Base-by-base conservation (phyloP, 176 grass and related monocot species). In the Dactylis glomerata region DNA sequence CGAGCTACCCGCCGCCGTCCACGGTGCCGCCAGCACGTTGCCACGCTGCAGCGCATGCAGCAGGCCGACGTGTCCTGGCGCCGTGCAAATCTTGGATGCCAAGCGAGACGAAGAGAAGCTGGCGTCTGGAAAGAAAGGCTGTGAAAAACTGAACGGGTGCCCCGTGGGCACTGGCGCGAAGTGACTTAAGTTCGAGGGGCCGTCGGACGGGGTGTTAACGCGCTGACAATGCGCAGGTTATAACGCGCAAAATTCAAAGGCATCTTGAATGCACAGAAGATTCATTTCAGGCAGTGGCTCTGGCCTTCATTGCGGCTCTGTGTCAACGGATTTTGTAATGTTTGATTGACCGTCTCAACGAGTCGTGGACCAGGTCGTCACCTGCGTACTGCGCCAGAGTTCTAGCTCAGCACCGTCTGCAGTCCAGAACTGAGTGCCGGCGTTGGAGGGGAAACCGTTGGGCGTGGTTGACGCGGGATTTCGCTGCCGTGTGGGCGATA, bases 241-340 rank as follows among this genome's bases (percentile, higher is more conserved):
- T 61, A 61, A 3, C 23, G 23, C 57, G 24, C 10, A 61, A 23
- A 61, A 28, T 23, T 61, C 66, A 10, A 16, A 66, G 63, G 2
- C 63, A 22, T 68, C 32, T 38, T 68, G 33, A 68, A 68, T 68
- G 33, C 32, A 37, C 65, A 10, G 0, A 12, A n/a, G 65, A 38
- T 68, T n/a, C n/a, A n/a, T n/a, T 37, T n/a, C 32, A 69, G 34
- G 34, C 2, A 1, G 22, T 70, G 66, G 34, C 34, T 41, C 34
- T 5, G 33, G 66, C 68, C 69, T 28, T 46, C 24, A 46, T 7
- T 14, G 22, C 14, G 26, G 10, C 17, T 41, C 10, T 16, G 57
- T 22, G 76, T 86, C 52, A 80, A 62, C 76, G 51, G n/a, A 4
- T 71, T 37, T 22, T 52, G 75, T 65, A 56, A 12, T 46, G 61